Base-by-base conservation (phyloP, 1,139 yeast species). In the Yamadazyma diospyri region DNA sequence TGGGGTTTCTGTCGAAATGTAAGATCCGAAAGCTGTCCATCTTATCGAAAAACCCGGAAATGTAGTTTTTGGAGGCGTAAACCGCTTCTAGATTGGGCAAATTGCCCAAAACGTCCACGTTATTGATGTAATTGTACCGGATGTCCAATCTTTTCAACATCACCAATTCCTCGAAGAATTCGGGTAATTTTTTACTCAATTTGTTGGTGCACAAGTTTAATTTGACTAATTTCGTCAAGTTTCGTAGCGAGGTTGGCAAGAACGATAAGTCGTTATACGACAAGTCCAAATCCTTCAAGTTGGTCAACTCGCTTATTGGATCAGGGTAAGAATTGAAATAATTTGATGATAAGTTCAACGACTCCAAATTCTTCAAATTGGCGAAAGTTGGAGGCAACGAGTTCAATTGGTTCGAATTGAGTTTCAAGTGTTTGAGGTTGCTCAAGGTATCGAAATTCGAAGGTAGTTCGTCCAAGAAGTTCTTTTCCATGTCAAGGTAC, bases 321-420 rank as follows among this genome's bases (percentile, higher is more conserved):
- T 76, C 79, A 0, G 95, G 95, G 43, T 85, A 81, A 6, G 54
- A 55, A 25, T 71, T 70, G 47, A 92, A 76, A 41, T 79, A 77
- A 54, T 94, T 94, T 1, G 96, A 86, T 2, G 95, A 81, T 39
- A 89, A 61, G 51, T 88, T 86, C 40, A 89, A 61, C 7, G 71
- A 57, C 35, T 73, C 72, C 45, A 92, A 66, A 40, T 72, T 70
- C 21, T 64, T 62, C 29, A 87, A 60, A 23, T 70, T 64, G 0
- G 77, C 68, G 47, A 88, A 73, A 1, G 78, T 64, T 25, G 66
- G 65, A 0, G 97, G 97, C 29, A 92, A 62, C 12, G 58, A 53
- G 1, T 73, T 66, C 36, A 92, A 61, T 50, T 84, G 83, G 55
- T 92, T 92, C 44, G 87, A 80, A 42, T 82, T 81, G 42, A 84